Percentiles rank a stretch among this genome's conserved stretches.
phyloP scores from a whole-genome alignment of 441 rosid species.

The Biscutella laevigata region DNA sequence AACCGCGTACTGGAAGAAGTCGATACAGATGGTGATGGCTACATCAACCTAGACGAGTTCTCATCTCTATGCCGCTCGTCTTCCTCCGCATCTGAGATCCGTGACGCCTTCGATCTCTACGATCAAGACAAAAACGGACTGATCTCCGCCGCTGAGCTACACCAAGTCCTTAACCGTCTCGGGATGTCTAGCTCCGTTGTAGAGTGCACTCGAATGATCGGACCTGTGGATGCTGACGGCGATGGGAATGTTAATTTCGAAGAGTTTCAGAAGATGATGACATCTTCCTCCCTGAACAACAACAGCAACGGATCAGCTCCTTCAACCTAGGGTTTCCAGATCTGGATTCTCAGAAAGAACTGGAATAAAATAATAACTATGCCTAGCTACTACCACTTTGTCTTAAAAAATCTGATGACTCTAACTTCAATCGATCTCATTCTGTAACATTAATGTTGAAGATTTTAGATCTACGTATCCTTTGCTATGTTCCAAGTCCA shows the following conservation, averaged over 20 bases:
- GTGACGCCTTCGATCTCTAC: slow-evolving; percentile 53
- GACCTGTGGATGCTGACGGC: slow-evolving; percentile 45
- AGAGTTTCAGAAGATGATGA: slow-evolving; percentile 64
- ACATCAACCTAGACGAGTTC: slow-evolving; percentile 44
- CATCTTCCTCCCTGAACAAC: slow-evolving; percentile 17
- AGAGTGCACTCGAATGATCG: slow-evolving; percentile 43
- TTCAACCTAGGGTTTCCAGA: slow-evolving; percentile 2
- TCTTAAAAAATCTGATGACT: too few relatives aligned
- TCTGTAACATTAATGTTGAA: background rate
- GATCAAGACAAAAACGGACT: slow-evolving; percentile 55
- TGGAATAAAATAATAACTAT: background rate
- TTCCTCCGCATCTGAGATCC: slow-evolving; percentile 39
- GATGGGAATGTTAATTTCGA: slow-evolving; percentile 49
- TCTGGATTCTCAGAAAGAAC: background rate
- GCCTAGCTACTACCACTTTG: too few relatives aligned
- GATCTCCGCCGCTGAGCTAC: slow-evolving; percentile 48
- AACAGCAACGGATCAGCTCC: slow-evolving; percentile 8
- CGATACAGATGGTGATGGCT: slow-evolving; percentile 52
- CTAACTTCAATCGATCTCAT: slow-evolving; percentile 7
- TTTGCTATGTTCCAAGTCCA: background rate
- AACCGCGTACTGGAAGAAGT: slow-evolving; percentile 39
- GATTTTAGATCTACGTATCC: slow-evolving; percentile 6
- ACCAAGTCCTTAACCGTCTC: slow-evolving; percentile 38
- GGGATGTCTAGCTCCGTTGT: slow-evolving; percentile 42
- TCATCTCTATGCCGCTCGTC: slow-evolving; percentile 30